Percentiles rank a stretch among this genome's conserved stretches.
Evolutionary conservation across 495 filamentous ascomycete species (phyloP).

Genomic region (Apodospora peruviana): DNA sequence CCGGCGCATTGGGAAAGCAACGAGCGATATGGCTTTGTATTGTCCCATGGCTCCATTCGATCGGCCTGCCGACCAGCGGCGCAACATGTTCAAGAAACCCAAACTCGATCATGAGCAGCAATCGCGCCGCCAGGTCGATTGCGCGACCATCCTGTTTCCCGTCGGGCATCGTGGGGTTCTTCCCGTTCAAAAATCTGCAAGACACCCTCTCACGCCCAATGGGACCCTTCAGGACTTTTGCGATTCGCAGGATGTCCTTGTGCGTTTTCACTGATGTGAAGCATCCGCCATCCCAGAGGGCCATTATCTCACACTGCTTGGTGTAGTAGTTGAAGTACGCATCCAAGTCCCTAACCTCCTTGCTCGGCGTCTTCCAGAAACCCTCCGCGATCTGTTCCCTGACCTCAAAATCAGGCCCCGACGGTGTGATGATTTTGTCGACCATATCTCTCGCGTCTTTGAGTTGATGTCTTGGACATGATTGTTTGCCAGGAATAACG

Average conservation of each 20-base stretch:
- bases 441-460: not conserved
- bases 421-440: not conserved
- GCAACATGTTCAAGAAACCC: not conserved
- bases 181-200: not conserved
- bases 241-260: not conserved
- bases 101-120: slow-evolving; percentile 7
- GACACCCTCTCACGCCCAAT: not conserved
- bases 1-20: not conserved
- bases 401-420: not conserved
- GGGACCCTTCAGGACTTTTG: not conserved
- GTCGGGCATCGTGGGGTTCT: not conserved
- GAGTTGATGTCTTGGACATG: too few species aligned
- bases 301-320: slow-evolving; percentile 4
- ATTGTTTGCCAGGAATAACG: too few species aligned
- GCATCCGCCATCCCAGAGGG: slow-evolving; percentile 5
- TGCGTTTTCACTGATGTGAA: slow-evolving; percentile 3
- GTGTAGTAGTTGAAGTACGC: slow-evolving; percentile 5
- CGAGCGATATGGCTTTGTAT: not conserved
- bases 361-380: not conserved
- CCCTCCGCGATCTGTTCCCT: not conserved
- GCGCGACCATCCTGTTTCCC: not conserved
- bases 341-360: not conserved
- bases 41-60: slow-evolving; percentile 1
- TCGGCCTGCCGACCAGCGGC: not conserved
- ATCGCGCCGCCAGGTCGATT: slow-evolving; percentile 2